Base-by-base conservation (phyloP, 805 yeast genomes). In the Metschnikowia vanudenii region DNA sequence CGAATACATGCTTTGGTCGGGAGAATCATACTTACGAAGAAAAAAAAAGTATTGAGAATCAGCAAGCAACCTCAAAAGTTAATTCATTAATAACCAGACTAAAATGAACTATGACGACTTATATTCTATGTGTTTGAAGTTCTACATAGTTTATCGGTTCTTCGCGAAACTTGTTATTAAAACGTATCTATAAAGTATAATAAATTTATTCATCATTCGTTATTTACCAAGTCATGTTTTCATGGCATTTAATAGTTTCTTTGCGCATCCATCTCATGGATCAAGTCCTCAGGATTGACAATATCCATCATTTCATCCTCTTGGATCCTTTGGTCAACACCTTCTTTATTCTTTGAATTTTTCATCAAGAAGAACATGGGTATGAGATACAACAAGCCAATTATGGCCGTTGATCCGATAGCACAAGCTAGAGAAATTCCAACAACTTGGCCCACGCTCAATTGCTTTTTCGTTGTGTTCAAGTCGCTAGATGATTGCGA, bases 371-470 rank as follows among this genome's bases (percentile, higher is more conserved):
- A 54, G 41, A 65, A 65, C 46, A 63, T 64, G 3, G 77, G 77
- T n/a, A 73, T 62, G 12, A 70, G 54, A 54, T 68, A 73, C 39
- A 71, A 56, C 40, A 72, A 58, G n/a, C 75, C 73, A 47, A 73
- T 58, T 5, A 73, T 49, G 0, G 71, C 60, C 2, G 75, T 69
- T 1, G 76, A 63, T 1, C 76, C 77, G 24, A 73, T 55, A 1
- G 77, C 77, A 60, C 75, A 70, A 1, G 77, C 77, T 41, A 73
- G 58, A 1, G 77, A 71, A 9, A 73, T 64, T 7, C 77, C 77
- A 16, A 73, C 74, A 7, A 73, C 72, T 52, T 73, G 70, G 10
- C 77, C 77, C 18, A 47, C 53, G 4, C 74, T 68, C 46, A 73
- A 48, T 4, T 49, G 37, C 9, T 57, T 56, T 14, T 45, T 45